Percentiles rank a stretch among this genome's conserved stretches.
These are phyloP conservation scores for Synchytrium microbalum DNA, from an alignment of 371 early-diverging fungal species.

Conservation along the genomic window DNA sequence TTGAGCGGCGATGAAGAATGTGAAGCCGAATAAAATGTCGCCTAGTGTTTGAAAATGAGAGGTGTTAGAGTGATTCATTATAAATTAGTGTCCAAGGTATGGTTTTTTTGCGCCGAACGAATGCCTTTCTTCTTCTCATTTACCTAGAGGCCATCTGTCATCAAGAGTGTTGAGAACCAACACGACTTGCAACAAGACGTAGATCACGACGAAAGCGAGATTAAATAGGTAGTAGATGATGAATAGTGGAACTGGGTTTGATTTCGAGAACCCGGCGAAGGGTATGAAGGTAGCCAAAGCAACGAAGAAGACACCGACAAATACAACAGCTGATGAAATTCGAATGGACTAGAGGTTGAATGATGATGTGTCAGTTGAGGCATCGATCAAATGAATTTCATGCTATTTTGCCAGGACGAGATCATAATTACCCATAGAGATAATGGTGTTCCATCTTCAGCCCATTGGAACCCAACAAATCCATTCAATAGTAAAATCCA, in stretches of 20 bases:
- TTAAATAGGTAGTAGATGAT: conserved; percentile 81
- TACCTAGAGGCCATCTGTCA: conserved; percentile 90
- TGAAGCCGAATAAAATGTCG: conserved; percentile 80
- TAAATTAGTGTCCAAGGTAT: conserved; percentile 1
- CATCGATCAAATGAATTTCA: too few species aligned
- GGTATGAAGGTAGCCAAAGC: conserved; percentile 74
- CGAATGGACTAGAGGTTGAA: conserved; percentile 62
- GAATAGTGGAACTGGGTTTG: conserved; percentile 73
- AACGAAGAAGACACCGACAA: conserved; percentile 65
- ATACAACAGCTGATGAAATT: conserved; percentile 69
- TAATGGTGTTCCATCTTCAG: conserved; percentile 87
- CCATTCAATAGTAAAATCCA: conserved; percentile 91
- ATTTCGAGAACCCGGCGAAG: conserved; percentile 51
- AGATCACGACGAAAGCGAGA: conserved; percentile 69
- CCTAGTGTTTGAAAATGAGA: conserved; percentile 27
- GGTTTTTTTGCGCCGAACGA: not conserved
- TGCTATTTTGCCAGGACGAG: too few species aligned
- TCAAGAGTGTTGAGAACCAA: conserved; percentile 91
- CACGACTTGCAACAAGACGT: conserved; percentile 82
- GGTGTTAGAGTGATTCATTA: conserved; percentile 3
- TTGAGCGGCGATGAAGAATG: conserved; percentile 81
- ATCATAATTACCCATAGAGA: conserved; percentile 71
- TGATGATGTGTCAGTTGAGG: conserved; percentile 28
- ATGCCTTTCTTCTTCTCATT: not conserved
- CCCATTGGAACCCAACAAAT: conserved; percentile 92